Percentiles rank a stretch among this genome's conserved stretches.
phyloP scores from a whole-genome alignment of 2,329 filamentous ascomycete genomes.

The Aureobasidium leucospermi region DNA sequence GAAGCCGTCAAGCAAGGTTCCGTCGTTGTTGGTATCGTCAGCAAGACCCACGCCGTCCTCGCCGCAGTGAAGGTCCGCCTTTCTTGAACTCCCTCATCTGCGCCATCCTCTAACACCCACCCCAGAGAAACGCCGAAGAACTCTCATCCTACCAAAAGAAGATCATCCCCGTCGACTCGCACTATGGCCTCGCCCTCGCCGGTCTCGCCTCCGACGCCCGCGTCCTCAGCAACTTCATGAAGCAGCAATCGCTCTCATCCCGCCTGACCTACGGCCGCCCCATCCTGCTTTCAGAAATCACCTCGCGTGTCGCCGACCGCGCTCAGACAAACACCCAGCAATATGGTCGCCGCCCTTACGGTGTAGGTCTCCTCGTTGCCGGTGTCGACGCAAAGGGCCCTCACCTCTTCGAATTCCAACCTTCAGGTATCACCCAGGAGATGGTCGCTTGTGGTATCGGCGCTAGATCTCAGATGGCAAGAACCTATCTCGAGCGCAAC shows the following conservation, averaged over 20 bases:
- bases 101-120: background rate
- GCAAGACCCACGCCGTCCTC: constrained; percentile 95
- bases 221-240: constrained; percentile 99
- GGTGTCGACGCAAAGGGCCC: constrained; percentile 91
- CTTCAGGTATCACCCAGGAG: constrained; percentile 90
- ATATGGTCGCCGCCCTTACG: constrained; percentile 93
- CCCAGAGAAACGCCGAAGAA: constrained; percentile 93
- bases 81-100: background rate
- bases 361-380: constrained; percentile 84
- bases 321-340: constrained; percentile 97
- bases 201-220: constrained; percentile 96
- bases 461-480: constrained; percentile 91
- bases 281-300: constrained; percentile 82
- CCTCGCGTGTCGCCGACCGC: constrained; percentile 87
- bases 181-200: constrained; percentile 90
- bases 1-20: constrained; percentile 99
- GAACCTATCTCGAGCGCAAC: constrained; percentile 92
- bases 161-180: constrained; percentile 91
- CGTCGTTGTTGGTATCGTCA: constrained; percentile 91
- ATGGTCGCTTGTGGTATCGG: constrained; percentile 96
- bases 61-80: constrained; percentile 81
- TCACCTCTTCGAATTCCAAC: constrained; percentile 98
- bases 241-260: constrained; percentile 93
- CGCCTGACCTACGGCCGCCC: constrained; percentile 93
- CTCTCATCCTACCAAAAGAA: constrained; percentile 99